Percentiles rank a stretch among this genome's conserved stretches.
These are phyloP conservation scores for Cornus suecica DNA, from an alignment of 148 eudicot genomes.

Conservation along the genomic window DNA sequence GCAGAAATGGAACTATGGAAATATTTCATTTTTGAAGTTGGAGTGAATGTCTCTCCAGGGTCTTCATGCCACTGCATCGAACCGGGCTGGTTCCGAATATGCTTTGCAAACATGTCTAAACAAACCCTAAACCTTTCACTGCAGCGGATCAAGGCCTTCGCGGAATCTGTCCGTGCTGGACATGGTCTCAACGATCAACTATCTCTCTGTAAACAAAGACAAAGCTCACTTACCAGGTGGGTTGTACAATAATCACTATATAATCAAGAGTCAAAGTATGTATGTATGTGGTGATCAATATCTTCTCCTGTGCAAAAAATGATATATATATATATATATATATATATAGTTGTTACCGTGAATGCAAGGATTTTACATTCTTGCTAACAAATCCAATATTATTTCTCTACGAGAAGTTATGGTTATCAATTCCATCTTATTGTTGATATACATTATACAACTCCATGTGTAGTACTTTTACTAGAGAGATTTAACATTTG, in stretches of 20 bases:
- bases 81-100: slow-evolving; percentile 66
- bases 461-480: no score
- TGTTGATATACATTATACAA: no score
- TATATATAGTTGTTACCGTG: no score
- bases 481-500: no score
- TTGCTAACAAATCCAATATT: no score
- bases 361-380: no score
- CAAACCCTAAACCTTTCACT: slow-evolving; percentile 39
- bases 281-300: no score
- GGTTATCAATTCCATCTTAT: no score
- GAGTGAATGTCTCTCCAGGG: slow-evolving; percentile 59
- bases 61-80: slow-evolving; percentile 58
- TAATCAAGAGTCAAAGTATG: neutral
- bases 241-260: slow-evolving; percentile 11
- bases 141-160: slow-evolving; percentile 43
- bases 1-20: slow-evolving; percentile 62
- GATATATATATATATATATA: no score
- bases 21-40: slow-evolving; percentile 41
- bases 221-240: slow-evolving; percentile 32
- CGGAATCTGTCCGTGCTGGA: slow-evolving; percentile 10
- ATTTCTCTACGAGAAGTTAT: no score
- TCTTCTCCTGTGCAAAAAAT: no score
- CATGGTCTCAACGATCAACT: neutral
- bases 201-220: neutral
- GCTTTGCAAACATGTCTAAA: slow-evolving; percentile 59